phyloP scores from a whole-genome alignment of 805 yeast species.

The Pichia nanzhaoensis region DNA sequence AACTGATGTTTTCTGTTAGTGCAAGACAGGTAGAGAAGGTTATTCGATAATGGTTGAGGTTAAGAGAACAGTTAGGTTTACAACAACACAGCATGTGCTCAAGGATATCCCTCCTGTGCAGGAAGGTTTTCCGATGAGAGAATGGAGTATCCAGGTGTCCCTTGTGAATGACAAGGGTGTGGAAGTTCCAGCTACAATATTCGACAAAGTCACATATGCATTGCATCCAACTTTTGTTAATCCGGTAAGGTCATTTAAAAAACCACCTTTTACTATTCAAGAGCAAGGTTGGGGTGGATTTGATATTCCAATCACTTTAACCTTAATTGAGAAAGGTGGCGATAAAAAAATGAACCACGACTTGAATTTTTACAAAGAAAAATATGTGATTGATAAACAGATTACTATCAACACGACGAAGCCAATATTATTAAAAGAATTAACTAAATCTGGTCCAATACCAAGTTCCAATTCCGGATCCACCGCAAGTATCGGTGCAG shows the following conservation, averaged over 20 bases:
- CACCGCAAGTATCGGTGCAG: neutral
- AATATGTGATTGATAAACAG: slow-evolving; percentile 70
- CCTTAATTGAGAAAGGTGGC: slow-evolving; percentile 78
- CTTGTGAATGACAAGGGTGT: slow-evolving; percentile 74
- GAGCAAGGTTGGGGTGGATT: slow-evolving; percentile 99
- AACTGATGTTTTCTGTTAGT: too few species aligned
- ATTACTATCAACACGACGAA: slow-evolving; percentile 71
- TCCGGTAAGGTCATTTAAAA: slow-evolving; percentile 75
- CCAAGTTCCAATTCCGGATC: slow-evolving; percentile 24
- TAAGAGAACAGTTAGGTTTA: slow-evolving; percentile 81
- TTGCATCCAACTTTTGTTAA: slow-evolving; percentile 92
- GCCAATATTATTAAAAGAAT: slow-evolving; percentile 61
- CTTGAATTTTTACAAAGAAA: slow-evolving; percentile 73
- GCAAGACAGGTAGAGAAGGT: too few species aligned
- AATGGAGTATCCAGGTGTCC: slow-evolving; percentile 78
- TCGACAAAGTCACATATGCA: slow-evolving; percentile 89
- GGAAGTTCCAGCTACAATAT: slow-evolving; percentile 77
- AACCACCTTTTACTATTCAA: slow-evolving; percentile 77
- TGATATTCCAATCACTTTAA: slow-evolving; percentile 74
- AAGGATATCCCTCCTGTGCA: slow-evolving; percentile 79
- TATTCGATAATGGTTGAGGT: slow-evolving; percentile 38
- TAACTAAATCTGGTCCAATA: slow-evolving; percentile 77
- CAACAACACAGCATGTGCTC: slow-evolving; percentile 77
- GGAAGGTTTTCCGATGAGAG: slow-evolving; percentile 89
- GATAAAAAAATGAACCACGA: slow-evolving; percentile 85